Evolutionary conservation across 805 yeast genomes (phyloP).

Genomic region (Saccharomycopsis synnaedendra): DNA sequence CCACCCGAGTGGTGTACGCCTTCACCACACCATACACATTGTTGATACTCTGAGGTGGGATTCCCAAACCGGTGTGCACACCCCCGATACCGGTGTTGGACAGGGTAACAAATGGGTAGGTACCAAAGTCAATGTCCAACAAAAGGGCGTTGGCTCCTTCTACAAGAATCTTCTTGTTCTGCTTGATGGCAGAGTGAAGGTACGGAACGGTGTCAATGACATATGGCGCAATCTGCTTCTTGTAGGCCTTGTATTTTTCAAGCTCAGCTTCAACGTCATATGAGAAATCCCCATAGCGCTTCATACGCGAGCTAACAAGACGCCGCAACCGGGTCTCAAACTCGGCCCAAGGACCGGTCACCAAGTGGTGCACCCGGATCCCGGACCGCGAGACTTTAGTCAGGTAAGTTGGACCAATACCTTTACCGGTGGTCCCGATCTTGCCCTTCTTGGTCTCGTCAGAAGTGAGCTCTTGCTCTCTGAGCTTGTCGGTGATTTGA

Average conservation of each 20-base stretch:
- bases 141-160: slow-evolving; percentile 98
- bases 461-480: slow-evolving; percentile 77
- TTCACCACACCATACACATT: slow-evolving; percentile 93
- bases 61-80: slow-evolving; percentile 90
- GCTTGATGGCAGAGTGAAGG: slow-evolving; percentile 65
- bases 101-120: slow-evolving; percentile 95
- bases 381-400: slow-evolving; percentile 97
- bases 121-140: slow-evolving; percentile 96
- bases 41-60: slow-evolving; percentile 79
- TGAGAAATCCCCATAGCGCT: slow-evolving; percentile 89
- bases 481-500: slow-evolving; percentile 90
- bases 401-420: slow-evolving; percentile 97
- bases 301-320: slow-evolving; percentile 67
- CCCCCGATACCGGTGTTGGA: slow-evolving; percentile 97
- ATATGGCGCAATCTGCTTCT: slow-evolving; percentile 70
- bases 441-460: slow-evolving; percentile 59
- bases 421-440: slow-evolving; percentile 97
- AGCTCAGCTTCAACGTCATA: slow-evolving; percentile 77
- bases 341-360: slow-evolving; percentile 86
- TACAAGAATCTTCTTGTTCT: slow-evolving; percentile 76
- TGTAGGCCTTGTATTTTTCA: slow-evolving; percentile 60
- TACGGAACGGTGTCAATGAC: slow-evolving; percentile 88
- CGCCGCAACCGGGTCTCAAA: slow-evolving; percentile 70
- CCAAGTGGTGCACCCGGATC: slow-evolving; percentile 90
- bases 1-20: slow-evolving; percentile 97